These are phyloP conservation scores for Aspergillus funiculosus DNA, from an alignment of 495 filamentous ascomycete genomes.

Conservation along the genomic window DNA sequence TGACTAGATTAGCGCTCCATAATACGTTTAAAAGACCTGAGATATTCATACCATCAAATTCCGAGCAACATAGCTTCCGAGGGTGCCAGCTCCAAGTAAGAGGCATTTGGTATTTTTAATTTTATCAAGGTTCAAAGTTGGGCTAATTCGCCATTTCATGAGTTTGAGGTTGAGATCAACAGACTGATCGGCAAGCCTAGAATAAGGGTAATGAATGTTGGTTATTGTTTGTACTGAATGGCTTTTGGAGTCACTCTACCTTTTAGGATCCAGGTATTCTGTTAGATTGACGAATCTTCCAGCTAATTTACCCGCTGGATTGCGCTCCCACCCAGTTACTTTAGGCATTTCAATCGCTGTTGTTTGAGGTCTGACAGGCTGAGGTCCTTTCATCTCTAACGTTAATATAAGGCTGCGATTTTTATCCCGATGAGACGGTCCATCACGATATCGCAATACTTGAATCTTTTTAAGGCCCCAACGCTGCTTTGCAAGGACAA, in stretches of 20 bases:
- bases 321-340: constrained; percentile 92
- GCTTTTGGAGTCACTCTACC: constrained; percentile 29
- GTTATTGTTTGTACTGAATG: background rate
- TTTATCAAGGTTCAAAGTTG: constrained; percentile 75
- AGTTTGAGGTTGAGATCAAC: constrained; percentile 96
- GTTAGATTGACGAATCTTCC: constrained; percentile 71
- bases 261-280: constrained; percentile 84
- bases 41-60: constrained; percentile 59
- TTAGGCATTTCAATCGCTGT: constrained; percentile 57
- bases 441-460: constrained; percentile 86
- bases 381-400: constrained; percentile 48
- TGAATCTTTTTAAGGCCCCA: constrained; percentile 73
- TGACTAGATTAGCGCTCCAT: constrained; percentile 16
- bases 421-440: constrained; percentile 65
- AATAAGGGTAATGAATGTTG: background rate
- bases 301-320: constrained; percentile 65
- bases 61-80: constrained; percentile 87
- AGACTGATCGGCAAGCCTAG: constrained; percentile 84
- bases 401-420: constrained; percentile 72
- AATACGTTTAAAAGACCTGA: background rate
- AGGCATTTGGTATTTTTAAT: constrained; percentile 91
- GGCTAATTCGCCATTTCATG: constrained; percentile 97
- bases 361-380: constrained; percentile 23
- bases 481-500: constrained; percentile 76
- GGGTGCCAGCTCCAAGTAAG: constrained; percentile 87